Base-by-base conservation (phyloP, 805 yeast genomes). In the Teunomyces barrocoloradensis region DNA sequence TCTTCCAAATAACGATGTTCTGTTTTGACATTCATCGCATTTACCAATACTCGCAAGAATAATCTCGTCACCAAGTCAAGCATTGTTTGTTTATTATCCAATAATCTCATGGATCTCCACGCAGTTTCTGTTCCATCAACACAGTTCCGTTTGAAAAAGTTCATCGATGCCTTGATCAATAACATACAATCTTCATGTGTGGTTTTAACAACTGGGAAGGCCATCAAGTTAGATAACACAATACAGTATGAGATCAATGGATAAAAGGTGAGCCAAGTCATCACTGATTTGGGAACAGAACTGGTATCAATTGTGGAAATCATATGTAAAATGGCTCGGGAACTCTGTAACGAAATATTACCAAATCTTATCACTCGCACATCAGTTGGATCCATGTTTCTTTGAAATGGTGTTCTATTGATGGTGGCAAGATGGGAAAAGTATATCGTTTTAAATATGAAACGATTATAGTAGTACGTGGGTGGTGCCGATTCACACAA, bases 321-420 rank as follows among this genome's bases (percentile, higher is more conserved):
- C 18, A 58, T 41, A 27, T 58, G 54, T 27, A 68, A 46, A 1
- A 66, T 50, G 3, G 59, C 52, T 27, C 71, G 51, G 9, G 71
- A 61, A 45, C 64, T 55, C 10, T 64, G 63, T 27, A 63, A 52
- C 3, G 69, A 56, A 3, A 42, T 17, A 11, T 42, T 32, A 17
- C 44, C 44, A 27, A 29, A 12, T 57, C 43, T 37, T 4, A 53
- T 28, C 29, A 46, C 54, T 23, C 54, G 53, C 9, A 49, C 46
- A 42, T 55, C 59, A 6, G 42, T 49, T 1, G 53, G 52, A 6
- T 49, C 45, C 15, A 18, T 15, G n/a, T 48, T 35, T 3, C 53
- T 55, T 29, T 59, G 49, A 44, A 62, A 57, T 10, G 71, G 69
- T 1, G 64, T 56, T 38, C 71, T 45, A 46, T 68, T 66, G 23